A percentile compares a stretch with the other conserved stretches of the same genome.
These are phyloP conservation scores for Calonectria pseudoreteaudii DNA, from an alignment of 2,329 filamentous ascomycete genomes.

Conservation along the genomic window DNA sequence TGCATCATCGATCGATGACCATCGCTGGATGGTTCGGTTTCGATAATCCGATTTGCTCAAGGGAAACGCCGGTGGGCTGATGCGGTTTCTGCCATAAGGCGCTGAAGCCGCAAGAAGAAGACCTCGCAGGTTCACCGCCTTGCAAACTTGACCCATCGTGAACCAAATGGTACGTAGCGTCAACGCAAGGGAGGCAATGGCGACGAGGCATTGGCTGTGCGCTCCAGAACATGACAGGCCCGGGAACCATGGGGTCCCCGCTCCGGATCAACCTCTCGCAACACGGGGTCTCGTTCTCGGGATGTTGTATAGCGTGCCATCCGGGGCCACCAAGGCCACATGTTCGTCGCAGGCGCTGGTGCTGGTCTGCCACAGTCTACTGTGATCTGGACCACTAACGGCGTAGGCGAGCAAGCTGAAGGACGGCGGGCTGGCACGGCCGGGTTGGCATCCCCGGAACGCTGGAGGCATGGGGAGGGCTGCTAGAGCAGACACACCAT, in stretches of 20 bases:
- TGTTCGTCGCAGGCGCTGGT: conserved; percentile 35
- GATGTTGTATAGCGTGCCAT: conserved; percentile 15
- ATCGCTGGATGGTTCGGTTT: conserved; percentile 1
- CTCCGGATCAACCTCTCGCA: conserved; percentile 4
- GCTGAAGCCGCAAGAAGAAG: conserved; percentile 8
- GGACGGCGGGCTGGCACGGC: conserved; percentile 21
- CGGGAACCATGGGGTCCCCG: conserved; percentile 19
- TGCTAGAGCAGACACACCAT: not conserved
- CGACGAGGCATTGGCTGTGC: conserved; percentile 22
- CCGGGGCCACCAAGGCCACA: conserved; percentile 29
- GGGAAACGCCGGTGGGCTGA: not conserved
- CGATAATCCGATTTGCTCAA: conserved; percentile 26
- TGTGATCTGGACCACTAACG: conserved; percentile 35
- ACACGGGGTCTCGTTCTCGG: conserved; percentile 4
- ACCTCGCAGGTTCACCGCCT: conserved; percentile 42
- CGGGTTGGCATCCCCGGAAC: conserved; percentile 40
- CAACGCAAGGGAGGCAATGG: conserved; percentile 37
- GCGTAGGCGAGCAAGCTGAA: conserved; percentile 15
- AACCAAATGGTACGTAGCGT: conserved; percentile 25
- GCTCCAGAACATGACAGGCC: not conserved
- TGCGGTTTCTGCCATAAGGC: not conserved
- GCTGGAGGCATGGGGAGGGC: conserved; percentile 1
- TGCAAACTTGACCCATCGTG: conserved; percentile 20
- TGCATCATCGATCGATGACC: conserved; percentile 28
- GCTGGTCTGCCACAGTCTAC: conserved; percentile 33